Evolutionary conservation across 805 yeast genomes (phyloP).

Genomic region (Zygotorulaspora danielsina): DNA sequence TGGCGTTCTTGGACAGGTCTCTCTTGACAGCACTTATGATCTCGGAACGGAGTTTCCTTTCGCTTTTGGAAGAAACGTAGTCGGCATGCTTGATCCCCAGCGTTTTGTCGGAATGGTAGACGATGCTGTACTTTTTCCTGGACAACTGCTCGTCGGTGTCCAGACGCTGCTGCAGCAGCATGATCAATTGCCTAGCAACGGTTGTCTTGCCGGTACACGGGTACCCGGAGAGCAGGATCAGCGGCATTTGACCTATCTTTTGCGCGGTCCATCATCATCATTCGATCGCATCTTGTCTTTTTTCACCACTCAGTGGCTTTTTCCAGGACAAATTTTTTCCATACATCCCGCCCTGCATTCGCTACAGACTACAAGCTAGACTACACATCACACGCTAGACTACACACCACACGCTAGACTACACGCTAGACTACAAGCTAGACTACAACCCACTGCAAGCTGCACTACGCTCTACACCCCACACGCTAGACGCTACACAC

Average conservation of each 20-base stretch:
- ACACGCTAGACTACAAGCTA: too few species aligned
- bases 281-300: neutral
- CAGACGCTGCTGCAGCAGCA: constrained; percentile 42
- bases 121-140: constrained; percentile 47
- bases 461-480: too few species aligned
- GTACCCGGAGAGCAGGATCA: constrained; percentile 75
- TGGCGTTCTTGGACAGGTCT: constrained; percentile 58
- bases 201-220: constrained; percentile 84
- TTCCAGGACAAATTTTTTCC: too few species aligned
- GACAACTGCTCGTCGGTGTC: constrained; percentile 43
- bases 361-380: too few species aligned
- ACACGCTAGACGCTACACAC: too few species aligned
- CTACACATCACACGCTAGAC: too few species aligned
- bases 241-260: constrained; percentile 77
- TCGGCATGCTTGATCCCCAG: constrained; percentile 65
- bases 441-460: too few species aligned
- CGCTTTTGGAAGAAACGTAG: constrained; percentile 68
- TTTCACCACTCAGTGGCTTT: too few species aligned
- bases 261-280: too few species aligned
- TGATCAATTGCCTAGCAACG: constrained; percentile 56
- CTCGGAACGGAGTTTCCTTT: constrained; percentile 75
- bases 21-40: constrained; percentile 89
- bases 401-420: too few species aligned
- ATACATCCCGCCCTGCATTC: too few species aligned
- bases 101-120: constrained; percentile 71